A percentile compares a stretch with the other conserved stretches of the same genome.
These are phyloP conservation scores for Gonapodya prolifera DNA, from an alignment of 192 early-diverging fungal species.

Conservation along the genomic window DNA sequence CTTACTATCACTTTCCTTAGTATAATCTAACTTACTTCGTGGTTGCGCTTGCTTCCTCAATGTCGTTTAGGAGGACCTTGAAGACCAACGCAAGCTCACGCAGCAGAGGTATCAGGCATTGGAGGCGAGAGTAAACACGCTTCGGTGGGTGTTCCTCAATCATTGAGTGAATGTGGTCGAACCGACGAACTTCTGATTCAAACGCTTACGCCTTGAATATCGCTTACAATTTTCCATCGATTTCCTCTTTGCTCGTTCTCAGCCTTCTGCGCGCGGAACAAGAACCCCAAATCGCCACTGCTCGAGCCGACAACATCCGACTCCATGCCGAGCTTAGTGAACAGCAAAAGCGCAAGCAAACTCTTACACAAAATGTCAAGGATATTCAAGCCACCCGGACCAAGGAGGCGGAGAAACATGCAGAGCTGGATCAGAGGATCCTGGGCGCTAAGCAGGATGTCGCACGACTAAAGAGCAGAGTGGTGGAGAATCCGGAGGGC, in stretches of 20 bases:
- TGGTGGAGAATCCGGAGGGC: slow-evolving; percentile 66
- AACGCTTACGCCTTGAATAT: no score
- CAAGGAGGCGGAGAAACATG: slow-evolving; percentile 38
- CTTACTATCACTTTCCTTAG: no score
- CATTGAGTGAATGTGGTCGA: background rate
- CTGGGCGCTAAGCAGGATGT: slow-evolving; percentile 37
- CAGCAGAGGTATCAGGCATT: background rate
- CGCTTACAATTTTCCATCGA: background rate
- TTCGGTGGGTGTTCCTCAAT: background rate
- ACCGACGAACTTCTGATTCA: no score
- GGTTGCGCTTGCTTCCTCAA: background rate
- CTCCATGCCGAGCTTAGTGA: slow-evolving; percentile 42
- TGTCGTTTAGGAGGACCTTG: background rate
- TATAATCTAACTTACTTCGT: no score
- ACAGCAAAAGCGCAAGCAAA: slow-evolving; percentile 24
- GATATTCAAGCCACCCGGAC: slow-evolving; percentile 34
- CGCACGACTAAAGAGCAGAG: slow-evolving; percentile 35
- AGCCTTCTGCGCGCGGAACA: slow-evolving; percentile 40
- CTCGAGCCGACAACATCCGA: slow-evolving; percentile 32
- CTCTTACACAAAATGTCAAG: slow-evolving; percentile 24
- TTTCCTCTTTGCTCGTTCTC: background rate
- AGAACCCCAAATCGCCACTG: slow-evolving; percentile 27
- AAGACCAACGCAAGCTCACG: background rate
- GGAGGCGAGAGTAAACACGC: slow-evolving; percentile 2
- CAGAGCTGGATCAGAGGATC: slow-evolving; percentile 26